These are phyloP conservation scores for Camellia lanceoleosa DNA, from an alignment of 148 eudicot species.

Conservation along the genomic window DNA sequence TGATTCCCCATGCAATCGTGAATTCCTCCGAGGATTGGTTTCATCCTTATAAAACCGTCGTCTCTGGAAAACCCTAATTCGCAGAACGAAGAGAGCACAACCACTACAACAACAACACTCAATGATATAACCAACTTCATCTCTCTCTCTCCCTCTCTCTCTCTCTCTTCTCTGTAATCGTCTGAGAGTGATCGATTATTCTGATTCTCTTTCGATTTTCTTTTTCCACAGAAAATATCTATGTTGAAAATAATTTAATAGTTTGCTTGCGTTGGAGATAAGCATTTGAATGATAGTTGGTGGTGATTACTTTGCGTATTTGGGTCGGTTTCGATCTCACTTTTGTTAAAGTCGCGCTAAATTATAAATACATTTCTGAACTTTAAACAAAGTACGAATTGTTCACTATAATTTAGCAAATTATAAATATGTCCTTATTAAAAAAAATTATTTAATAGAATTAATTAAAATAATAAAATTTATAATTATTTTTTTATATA, in stretches of 20 bases:
- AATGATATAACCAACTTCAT: conserved; percentile 8
- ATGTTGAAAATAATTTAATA: background rate
- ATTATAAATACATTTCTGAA: too few relatives aligned
- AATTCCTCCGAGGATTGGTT: conserved; percentile 30
- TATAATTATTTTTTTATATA: too few relatives aligned
- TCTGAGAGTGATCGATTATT: background rate
- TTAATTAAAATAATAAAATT: too few relatives aligned
- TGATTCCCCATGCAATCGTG: conserved; percentile 12
- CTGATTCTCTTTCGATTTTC: background rate
- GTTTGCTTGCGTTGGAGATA: background rate
- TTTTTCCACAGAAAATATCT: background rate
- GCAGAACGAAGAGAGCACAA: conserved; percentile 17
- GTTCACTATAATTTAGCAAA: too few relatives aligned
- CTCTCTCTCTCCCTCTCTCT: background rate
- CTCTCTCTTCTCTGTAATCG: background rate
- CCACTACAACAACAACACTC: background rate
- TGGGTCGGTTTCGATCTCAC: too few relatives aligned
- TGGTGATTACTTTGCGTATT: background rate
- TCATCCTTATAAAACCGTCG: conserved; percentile 31
- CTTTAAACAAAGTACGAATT: too few relatives aligned
- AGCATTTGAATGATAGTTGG: conserved; percentile 11
- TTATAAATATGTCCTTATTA: too few relatives aligned
- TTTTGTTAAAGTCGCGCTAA: too few relatives aligned
- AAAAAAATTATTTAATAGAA: too few relatives aligned
- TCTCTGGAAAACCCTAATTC: conserved; percentile 43